Base-by-base conservation (phyloP, 2,329 filamentous ascomycete species). In the Diaporthe aspalathi region DNA sequence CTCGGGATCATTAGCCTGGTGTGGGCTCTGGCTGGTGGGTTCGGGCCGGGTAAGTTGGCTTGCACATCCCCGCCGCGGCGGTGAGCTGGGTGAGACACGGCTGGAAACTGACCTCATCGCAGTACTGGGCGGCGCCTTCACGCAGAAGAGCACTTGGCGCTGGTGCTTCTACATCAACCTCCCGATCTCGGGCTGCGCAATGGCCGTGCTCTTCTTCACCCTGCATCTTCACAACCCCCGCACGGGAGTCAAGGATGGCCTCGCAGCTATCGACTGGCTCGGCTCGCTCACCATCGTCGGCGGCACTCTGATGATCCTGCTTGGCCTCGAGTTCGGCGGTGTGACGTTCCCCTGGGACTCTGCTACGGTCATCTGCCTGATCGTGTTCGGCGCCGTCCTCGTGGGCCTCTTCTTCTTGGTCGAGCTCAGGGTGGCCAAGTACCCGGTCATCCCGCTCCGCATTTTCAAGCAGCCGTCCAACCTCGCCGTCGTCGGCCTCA, bases 241-340 rank as follows among this genome's bases (percentile, higher is more conserved):
- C 45, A 93, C 91, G 0, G 87, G 90, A 0, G 79, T 93, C 2
- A 80, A 83, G 71, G 82, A 88, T 49, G 92, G 92, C 0, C 80
- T 93, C 11, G 88, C 88, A 73, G 89, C 89, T 0, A 83, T 90
- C 27, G 88, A 90, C 76, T 90, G 88, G 87, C 73, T 83, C 7
- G 93, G 92, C 1, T 89, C 87, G 1, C 68, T 92, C 14, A 83
- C 87, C 2, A 87, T 94, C 73, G 84, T 93, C 8, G 89, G 88
- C 32, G 89, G 87, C 5, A 90, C 89, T 0, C 79, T 93, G 57
- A 93, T 94, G 90, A 81, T 94, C 22, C 84, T 94, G 1, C 85
- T 93, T 17, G 92, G 90, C 2, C 85, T 94, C 27, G 89, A 93
- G 74, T 90, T 91, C 67, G 92, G 92, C 16, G 92, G 92, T 22